These are phyloP conservation scores for Salvia rosmarinus DNA, from an alignment of 257 asterid species.

Conservation along the genomic window DNA sequence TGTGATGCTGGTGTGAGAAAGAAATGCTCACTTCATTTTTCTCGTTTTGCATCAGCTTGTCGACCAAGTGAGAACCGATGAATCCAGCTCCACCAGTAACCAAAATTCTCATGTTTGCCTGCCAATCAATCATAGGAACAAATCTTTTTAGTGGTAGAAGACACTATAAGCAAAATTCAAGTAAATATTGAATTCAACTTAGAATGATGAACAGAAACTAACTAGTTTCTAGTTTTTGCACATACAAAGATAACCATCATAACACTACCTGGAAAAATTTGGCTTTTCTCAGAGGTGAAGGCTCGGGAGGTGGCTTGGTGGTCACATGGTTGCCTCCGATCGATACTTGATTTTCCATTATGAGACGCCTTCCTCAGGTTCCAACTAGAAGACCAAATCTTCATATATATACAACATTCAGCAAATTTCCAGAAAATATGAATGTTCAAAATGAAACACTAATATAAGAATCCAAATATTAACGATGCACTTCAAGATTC, in stretches of 20 bases:
- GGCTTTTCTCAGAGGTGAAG: conserved; percentile 90
- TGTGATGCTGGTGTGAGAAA: conserved; percentile 9
- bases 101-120: conserved; percentile 97
- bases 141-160: neutral
- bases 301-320: conserved; percentile 94
- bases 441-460: conserved; percentile 6
- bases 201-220: neutral
- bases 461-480: neutral
- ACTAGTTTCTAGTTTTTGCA: neutral
- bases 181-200: neutral
- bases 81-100: conserved; percentile 99
- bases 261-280: conserved; percentile 76
- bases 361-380: conserved; percentile 32
- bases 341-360: conserved; percentile 73
- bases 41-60: conserved; percentile 90
- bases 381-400: conserved; percentile 25
- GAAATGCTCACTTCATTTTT: conserved; percentile 75
- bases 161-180: neutral
- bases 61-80: conserved; percentile 98
- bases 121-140: conserved; percentile 24
- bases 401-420: conserved; percentile 12
- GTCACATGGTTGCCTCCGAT: conserved; percentile 58
- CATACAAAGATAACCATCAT: neutral
- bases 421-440: conserved; percentile 5
- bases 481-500: conserved; percentile 13